Evolutionary conservation across 1,139 yeast species (phyloP), one percentile per base, ranked within the genome.

Genomic region (Hemisphaericaspora lyxosophila): DNA sequence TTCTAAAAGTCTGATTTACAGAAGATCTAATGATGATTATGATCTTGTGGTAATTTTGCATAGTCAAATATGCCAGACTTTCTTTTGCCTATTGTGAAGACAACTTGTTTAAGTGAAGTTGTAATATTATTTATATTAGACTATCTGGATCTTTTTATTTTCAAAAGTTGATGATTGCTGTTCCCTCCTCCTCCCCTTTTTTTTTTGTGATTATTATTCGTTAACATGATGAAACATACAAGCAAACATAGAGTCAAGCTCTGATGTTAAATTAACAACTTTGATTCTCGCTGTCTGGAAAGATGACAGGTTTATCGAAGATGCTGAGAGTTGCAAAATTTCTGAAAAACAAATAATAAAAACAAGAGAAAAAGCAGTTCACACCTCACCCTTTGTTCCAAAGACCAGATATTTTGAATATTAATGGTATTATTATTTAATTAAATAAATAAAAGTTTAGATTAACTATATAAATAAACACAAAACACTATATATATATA

Each of bases 231-330:
- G 92, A 84, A 76, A 82, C 66, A 78, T 70, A n/a, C 64, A 73
- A 80, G 75, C 86, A 81, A 77, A 82, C 88, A 82, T 83, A 83
- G 94, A 85, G 94, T 85, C 94, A 85, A 85, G 94, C 94, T 85
- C 94, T 73, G 88, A 83, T 84, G 59, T 54, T 53, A 49, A 49
- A 8, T 23, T 6, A 9, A 26, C 48, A 16, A 34, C 34, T 40
- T 41, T 62, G 67, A 64, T 36, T 63, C 55, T 63, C 71, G 67
- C 67, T 55, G 71, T 59, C 73, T 67, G 74, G 73, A 67, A 68
- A 67, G 64, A 67, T 67, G 73, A 59, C 69, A 50, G 69, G 70
- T 55, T 55, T 44, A 43, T 48, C 52, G 58, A 62, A 44, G 44
- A 26, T 45, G 49, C 44, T 42, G 75, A 70, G 75, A 70, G 59